Percentiles rank a stretch among this genome's conserved stretches.
Conservation (phyloP, 257 asterid genomes). For the Scutellaria baicalensis region DNA sequence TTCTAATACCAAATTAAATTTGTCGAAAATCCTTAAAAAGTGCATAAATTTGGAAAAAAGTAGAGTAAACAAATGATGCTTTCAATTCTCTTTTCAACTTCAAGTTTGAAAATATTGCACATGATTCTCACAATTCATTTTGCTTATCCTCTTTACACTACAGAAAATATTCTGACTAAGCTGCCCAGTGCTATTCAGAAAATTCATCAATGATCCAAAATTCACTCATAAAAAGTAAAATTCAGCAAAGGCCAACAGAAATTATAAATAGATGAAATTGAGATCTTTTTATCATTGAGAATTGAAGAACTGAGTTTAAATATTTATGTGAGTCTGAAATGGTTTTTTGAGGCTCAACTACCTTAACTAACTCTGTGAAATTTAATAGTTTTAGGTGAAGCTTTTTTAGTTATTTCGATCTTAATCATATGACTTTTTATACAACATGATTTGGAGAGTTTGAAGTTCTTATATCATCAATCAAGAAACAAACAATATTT, state of each 20-base stretch:
- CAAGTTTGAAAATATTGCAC: neutral
- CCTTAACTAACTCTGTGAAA: constrained; percentile 39
- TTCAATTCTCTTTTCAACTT: neutral
- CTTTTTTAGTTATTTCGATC: too few species aligned
- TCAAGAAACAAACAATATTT: constrained; percentile 9
- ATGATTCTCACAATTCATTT: neutral
- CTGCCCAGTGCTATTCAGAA: neutral
- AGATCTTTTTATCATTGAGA: too few species aligned
- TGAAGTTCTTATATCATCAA: neutral
- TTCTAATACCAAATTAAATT: too few species aligned
- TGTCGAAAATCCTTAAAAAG: neutral
- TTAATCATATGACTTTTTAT: too few species aligned
- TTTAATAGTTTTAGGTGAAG: constrained; percentile 13
- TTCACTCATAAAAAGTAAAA: neutral
- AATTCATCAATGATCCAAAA: neutral
- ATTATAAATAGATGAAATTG: too few species aligned
- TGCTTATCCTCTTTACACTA: neutral
- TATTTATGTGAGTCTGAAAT: constrained; percentile 13
- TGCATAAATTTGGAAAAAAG: neutral
- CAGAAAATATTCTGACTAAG: neutral
- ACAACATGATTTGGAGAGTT: too few species aligned
- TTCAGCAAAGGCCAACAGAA: too few species aligned
- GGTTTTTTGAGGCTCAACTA: constrained; percentile 51
- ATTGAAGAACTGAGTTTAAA: too few species aligned
- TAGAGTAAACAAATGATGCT: neutral